phyloP scores from a whole-genome alignment of 768 basidiomycete species.

The Boletus huronensis region DNA sequence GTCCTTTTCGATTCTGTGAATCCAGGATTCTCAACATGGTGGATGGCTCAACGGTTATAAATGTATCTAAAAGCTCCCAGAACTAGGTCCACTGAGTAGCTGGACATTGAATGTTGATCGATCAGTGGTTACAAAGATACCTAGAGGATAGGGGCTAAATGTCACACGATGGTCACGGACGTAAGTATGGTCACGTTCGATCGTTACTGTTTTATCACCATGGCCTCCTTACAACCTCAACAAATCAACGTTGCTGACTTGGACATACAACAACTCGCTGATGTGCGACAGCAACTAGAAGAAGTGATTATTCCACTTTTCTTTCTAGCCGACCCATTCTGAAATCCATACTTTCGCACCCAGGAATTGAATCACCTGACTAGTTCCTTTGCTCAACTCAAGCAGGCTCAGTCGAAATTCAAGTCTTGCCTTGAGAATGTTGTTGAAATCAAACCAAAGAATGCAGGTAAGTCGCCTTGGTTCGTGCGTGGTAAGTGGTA shows the following conservation, averaged over 20 bases:
- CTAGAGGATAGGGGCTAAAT: constrained; percentile 8
- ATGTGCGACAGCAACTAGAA: constrained; percentile 89
- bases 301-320: constrained; percentile 49
- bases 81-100: not conserved
- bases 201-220: constrained; percentile 10
- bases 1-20: not conserved
- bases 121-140: too few species aligned
- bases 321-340: not conserved
- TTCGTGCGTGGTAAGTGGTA: not conserved
- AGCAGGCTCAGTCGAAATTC: constrained; percentile 92
- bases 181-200: constrained; percentile 1
- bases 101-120: not conserved
- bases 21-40: not conserved
- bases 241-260: constrained; percentile 81
- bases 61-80: too few species aligned
- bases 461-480: constrained; percentile 43
- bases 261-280: constrained; percentile 79
- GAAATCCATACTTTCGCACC: not conserved
- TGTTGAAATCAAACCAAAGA: constrained; percentile 65
- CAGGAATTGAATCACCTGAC: constrained; percentile 93
- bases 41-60: too few species aligned
- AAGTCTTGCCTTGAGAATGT: constrained; percentile 81
- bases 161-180: constrained; percentile 13
- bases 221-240: constrained; percentile 50
- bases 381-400: constrained; percentile 88